phyloP scores from a whole-genome alignment of 306 rosid genomes.

The Chamaecrista fasciculata region DNA sequence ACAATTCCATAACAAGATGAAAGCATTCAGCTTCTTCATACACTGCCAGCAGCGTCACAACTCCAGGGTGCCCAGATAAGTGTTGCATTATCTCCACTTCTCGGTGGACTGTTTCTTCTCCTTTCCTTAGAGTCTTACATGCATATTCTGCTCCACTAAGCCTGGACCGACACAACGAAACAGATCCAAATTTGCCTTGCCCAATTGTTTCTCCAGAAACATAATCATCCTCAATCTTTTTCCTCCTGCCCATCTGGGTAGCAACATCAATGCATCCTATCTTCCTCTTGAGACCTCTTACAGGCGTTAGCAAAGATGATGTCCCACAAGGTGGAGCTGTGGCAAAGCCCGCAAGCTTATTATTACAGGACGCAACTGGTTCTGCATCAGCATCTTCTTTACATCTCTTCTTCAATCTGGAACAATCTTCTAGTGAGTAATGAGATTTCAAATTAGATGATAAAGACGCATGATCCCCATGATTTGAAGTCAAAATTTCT shows the following conservation, averaged over 20 bases:
- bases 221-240: constrained; percentile 86
- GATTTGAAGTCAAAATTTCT: constrained; percentile 38
- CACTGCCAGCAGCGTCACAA: constrained; percentile 91
- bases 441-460: constrained; percentile 62
- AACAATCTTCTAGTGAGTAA: constrained; percentile 79
- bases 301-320: constrained; percentile 65
- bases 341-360: constrained; percentile 88
- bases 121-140: constrained; percentile 84
- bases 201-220: constrained; percentile 69
- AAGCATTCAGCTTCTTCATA: constrained; percentile 84
- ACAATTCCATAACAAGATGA: constrained; percentile 97
- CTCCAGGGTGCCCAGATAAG: constrained; percentile 93
- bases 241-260: constrained; percentile 93
- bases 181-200: constrained; percentile 93
- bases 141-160: constrained; percentile 78
- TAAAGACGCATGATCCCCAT: constrained; percentile 47
- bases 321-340: constrained; percentile 93
- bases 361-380: constrained; percentile 55
- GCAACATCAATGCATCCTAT: constrained; percentile 96
- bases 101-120: constrained; percentile 93
- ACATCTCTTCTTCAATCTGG: constrained; percentile 86
- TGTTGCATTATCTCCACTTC: constrained; percentile 99
- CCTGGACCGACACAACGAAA: constrained; percentile 66
- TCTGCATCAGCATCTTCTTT: constrained; percentile 62
- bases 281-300: constrained; percentile 95